Evolutionary conservation across 208 protist genomes (phyloP), one percentile per base, ranked within the genome.

Genomic region (Leptomonas seymouri): DNA sequence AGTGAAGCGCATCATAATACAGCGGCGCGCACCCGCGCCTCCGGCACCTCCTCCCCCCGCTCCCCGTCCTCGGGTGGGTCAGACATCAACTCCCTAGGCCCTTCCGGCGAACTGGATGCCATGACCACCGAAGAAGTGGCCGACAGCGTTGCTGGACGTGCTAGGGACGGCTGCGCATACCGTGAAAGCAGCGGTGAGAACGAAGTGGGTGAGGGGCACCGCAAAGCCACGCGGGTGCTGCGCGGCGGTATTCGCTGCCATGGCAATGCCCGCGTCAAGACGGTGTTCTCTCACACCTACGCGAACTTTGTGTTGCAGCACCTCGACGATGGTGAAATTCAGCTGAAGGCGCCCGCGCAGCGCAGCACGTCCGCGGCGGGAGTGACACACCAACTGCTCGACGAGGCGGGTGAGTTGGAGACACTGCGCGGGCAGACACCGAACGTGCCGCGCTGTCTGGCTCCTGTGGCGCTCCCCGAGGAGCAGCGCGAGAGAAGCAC

Each of bases 211-310:
- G 14, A 20, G 9, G 48, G 51, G 3, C 42, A 48, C 9, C 25
- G 56, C 44, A 34, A 31, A n/a, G 14, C 34, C 16, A 21, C 51
- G 7, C 57, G 30, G 28, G 71, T 45, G 42, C 70, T 81, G 39
- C 76, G 77, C 27, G 78, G 82, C 7, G 82, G 82, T 21, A 82
- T 87, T 49, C 82, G 82, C 36, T 76, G 67, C 25, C 77, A 80
- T 50, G 83, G 82, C 74, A 71, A 59, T 5, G 50, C 48, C 49
- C 67, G 57, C 34, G 71, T 62, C 15, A 66, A 71, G 46, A 87
- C 82, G n/a, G 41, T 53, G 1, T 74, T 80, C 21, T 81, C 82
- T 8, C 51, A 48, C 36, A 39, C 60, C 54, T 87, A 81, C 68
- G 56, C 61, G 20, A 48, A 67, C n/a, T 87, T 77, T 41, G 74